A percentile compares a stretch with the other conserved stretches of the same genome.
Conservation (phyloP, 1,284 basidiomycete genomes). For the Sanghuangporus baumii region DNA sequence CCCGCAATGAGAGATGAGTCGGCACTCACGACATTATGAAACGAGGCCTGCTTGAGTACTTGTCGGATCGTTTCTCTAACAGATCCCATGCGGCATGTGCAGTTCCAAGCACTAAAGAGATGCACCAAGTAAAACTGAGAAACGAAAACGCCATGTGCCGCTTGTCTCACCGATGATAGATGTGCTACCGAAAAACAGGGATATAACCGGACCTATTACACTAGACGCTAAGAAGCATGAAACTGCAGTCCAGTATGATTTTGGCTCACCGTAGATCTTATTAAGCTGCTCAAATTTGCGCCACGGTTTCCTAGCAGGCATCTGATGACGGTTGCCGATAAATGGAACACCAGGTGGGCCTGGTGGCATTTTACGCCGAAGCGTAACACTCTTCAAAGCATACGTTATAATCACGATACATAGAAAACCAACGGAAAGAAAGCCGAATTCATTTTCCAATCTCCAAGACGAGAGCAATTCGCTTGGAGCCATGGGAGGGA, state of each 20-base stretch:
- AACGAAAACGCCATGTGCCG: neutral
- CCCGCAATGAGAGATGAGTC: neutral
- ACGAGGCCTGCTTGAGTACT: slow-evolving; percentile 45
- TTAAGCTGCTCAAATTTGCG: slow-evolving; percentile 45
- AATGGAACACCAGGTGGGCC: slow-evolving; percentile 39
- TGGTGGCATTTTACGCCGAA: slow-evolving; percentile 34
- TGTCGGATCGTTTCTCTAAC: slow-evolving; percentile 45
- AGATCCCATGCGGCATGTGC: slow-evolving; percentile 49
- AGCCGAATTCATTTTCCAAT: neutral
- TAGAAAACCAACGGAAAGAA: neutral
- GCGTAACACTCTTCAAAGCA: neutral
- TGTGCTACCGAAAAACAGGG: slow-evolving; percentile 46
- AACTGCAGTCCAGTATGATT: neutral
- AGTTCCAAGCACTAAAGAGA: slow-evolving; percentile 36
- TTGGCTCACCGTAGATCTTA: slow-evolving; percentile 36
- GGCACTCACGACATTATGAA: slow-evolving; percentile 37
- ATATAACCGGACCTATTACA: slow-evolving; percentile 42
- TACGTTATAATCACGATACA: neutral
- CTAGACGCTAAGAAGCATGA: neutral
- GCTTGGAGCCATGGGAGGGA: neutral
- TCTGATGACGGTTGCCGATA: slow-evolving; percentile 43
- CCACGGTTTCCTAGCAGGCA: slow-evolving; percentile 45
- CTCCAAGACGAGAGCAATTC: neutral
- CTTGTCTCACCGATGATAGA: slow-evolving; percentile 37
- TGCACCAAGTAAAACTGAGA: slow-evolving; percentile 9